A percentile compares a stretch with the other conserved stretches of the same genome.
These are phyloP conservation scores for Bimuria novae-zelandiae DNA, from an alignment of 2,329 filamentous ascomycete species.

Conservation along the genomic window DNA sequence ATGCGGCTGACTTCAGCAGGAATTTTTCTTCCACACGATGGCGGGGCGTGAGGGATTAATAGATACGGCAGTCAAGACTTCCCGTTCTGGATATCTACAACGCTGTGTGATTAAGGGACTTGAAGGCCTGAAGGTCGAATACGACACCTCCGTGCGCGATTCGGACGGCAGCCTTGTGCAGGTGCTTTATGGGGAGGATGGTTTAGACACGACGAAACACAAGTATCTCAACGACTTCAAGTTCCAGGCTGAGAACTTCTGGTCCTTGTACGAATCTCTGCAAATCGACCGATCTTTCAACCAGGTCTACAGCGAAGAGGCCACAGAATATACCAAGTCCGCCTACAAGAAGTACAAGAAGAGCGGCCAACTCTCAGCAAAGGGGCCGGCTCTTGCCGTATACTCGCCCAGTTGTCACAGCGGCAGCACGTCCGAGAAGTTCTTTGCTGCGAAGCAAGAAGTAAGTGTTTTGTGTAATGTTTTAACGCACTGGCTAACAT, in stretches of 20 bases:
- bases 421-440: conserved; percentile 88
- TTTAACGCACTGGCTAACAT: conserved; percentile 17
- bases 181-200: conserved; percentile 96
- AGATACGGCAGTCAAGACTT: conserved; percentile 98
- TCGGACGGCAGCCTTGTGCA: conserved; percentile 92
- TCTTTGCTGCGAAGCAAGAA: conserved; percentile 71
- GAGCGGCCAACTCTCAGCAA: conserved; percentile 66
- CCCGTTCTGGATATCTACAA: conserved; percentile 93
- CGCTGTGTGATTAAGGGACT: conserved; percentile 98
- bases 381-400: conserved; percentile 74
- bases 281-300: conserved; percentile 63
- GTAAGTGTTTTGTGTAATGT: conserved; percentile 40
- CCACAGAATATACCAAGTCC: conserved; percentile 63
- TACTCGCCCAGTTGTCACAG: conserved; percentile 78
- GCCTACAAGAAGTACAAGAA: conserved; percentile 81
- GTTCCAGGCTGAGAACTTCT: conserved; percentile 85
- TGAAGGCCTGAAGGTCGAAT: conserved; percentile 90
- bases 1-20: too few relatives aligned
- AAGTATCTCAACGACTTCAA: conserved; percentile 89
- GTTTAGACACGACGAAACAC: conserved; percentile 90
- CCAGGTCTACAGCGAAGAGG: conserved; percentile 68
- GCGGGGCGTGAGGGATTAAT: conserved; percentile 97
- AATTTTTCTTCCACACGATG: conserved; percentile 99
- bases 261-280: conserved; percentile 77
- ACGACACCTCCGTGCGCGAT: conserved; percentile 92